phyloP scores from a whole-genome alignment of 441 rosid genomes.

The Pelargonium cotyledonis region DNA sequence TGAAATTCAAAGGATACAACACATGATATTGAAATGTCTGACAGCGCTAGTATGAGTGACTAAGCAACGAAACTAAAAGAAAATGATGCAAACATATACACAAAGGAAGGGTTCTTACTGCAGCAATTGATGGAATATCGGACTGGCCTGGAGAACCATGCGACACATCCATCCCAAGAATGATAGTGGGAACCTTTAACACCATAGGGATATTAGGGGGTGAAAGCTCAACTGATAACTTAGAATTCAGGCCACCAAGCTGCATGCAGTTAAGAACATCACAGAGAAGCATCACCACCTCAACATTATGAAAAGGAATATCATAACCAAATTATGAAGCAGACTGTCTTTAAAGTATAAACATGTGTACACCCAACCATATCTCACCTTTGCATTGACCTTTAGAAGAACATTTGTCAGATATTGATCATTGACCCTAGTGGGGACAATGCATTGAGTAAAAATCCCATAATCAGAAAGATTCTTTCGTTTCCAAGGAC shows the following conservation, averaged over 20 bases:
- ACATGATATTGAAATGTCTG: neutral
- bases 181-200: slow-evolving; percentile 62
- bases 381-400: slow-evolving; percentile 67
- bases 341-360: too few relatives aligned
- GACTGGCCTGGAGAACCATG: slow-evolving; percentile 81
- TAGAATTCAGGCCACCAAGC: slow-evolving; percentile 76
- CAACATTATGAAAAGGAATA: slow-evolving; percentile 1
- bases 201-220: slow-evolving; percentile 49
- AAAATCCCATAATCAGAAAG: slow-evolving; percentile 64
- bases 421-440: slow-evolving; percentile 62
- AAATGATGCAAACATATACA: too few relatives aligned
- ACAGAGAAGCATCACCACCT: neutral
- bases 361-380: neutral
- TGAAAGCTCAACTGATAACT: slow-evolving; percentile 52
- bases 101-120: slow-evolving; percentile 33
- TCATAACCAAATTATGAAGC: too few relatives aligned
- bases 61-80: too few relatives aligned
- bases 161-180: slow-evolving; percentile 85
- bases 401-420: slow-evolving; percentile 60
- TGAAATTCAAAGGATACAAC: too few relatives aligned
- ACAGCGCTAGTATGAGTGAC: too few relatives aligned
- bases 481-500: slow-evolving; percentile 74
- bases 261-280: slow-evolving; percentile 22
- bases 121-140: slow-evolving; percentile 72
- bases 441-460: slow-evolving; percentile 66